phyloP scores from a whole-genome alignment of 257 asterid genomes.

The Haberlea rhodopensis region DNA sequence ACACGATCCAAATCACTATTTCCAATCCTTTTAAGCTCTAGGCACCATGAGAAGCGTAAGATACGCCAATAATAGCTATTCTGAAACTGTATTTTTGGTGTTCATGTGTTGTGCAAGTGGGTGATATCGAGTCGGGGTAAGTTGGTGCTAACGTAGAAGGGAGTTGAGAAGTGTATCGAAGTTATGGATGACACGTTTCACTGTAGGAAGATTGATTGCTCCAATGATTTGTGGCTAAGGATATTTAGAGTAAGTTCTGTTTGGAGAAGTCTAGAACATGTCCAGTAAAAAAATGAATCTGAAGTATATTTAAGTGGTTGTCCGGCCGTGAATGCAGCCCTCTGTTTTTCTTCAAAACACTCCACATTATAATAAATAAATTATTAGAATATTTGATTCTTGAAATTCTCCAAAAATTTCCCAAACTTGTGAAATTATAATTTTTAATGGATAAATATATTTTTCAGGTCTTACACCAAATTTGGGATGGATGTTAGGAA shows the following conservation, averaged over 20 bases:
- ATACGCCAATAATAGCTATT: conserved; percentile 11
- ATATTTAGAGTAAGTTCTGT: too few relatives aligned
- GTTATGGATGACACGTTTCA: conserved; percentile 40
- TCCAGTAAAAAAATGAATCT: too few relatives aligned
- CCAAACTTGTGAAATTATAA: too few relatives aligned
- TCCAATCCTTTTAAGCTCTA: conserved; percentile 13
- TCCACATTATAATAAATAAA: too few relatives aligned
- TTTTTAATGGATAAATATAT: too few relatives aligned
- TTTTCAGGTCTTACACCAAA: too few relatives aligned
- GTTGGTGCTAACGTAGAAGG: conserved; percentile 30
- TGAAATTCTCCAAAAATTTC: too few relatives aligned
- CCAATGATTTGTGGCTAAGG: conserved; percentile 51
- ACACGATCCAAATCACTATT: conserved; percentile 19
- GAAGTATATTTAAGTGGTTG: too few relatives aligned
- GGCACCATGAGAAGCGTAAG: conserved; percentile 21
- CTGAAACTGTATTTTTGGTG: conserved; percentile 25
- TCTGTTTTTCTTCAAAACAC: too few relatives aligned
- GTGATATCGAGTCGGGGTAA: conserved; percentile 20
- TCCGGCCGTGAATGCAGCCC: too few relatives aligned
- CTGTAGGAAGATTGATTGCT: conserved; percentile 27
- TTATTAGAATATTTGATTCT: too few relatives aligned
- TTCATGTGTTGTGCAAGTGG: conserved; percentile 21
- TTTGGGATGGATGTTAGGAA: too few relatives aligned
- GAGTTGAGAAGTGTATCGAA: conserved; percentile 36
- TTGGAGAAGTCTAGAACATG: conserved; percentile 3